A percentile compares a stretch with the other conserved stretches of the same genome.
Evolutionary conservation across 108 stramenopile species (phyloP).

Genomic region (Fragilaria crotonensis): DNA sequence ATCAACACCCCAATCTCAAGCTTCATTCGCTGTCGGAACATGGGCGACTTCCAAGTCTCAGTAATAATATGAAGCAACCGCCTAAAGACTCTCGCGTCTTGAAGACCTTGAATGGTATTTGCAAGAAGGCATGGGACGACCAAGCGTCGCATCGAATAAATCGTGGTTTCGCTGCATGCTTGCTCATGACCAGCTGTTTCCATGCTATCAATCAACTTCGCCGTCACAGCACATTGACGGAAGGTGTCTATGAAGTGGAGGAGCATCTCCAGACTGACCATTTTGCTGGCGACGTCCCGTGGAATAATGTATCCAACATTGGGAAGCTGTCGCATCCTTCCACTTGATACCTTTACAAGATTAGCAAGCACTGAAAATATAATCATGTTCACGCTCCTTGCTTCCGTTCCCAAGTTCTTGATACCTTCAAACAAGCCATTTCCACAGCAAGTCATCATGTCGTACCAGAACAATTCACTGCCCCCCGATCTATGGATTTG

Average conservation of each 20-base stretch:
- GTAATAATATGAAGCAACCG: constrained; percentile 64
- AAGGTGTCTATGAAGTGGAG: constrained; percentile 53
- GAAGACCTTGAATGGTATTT: constrained; percentile 64
- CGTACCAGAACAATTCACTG: constrained; percentile 85
- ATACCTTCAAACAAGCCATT: constrained; percentile 55
- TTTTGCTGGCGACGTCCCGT: constrained; percentile 73
- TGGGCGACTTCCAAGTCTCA: constrained; percentile 56
- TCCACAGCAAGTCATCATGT: constrained; percentile 79
- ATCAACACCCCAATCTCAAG: constrained; percentile 79
- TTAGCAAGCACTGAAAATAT: constrained; percentile 64
- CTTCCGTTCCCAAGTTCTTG: constrained; percentile 15
- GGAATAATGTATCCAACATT: constrained; percentile 40
- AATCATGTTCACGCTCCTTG: constrained; percentile 39
- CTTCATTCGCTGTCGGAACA: constrained; percentile 61
- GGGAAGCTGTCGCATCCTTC: constrained; percentile 46
- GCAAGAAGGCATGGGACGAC: constrained; percentile 73
- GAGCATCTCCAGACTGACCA: constrained; percentile 70
- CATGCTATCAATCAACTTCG: background rate
- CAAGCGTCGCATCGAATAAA: constrained; percentile 72
- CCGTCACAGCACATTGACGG: constrained; percentile 12
- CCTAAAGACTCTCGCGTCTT: constrained; percentile 61
- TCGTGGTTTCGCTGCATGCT: constrained; percentile 40
- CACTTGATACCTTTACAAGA: constrained; percentile 61
- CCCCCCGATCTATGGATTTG: constrained; percentile 80
- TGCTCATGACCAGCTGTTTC: background rate